A percentile compares a stretch with the other conserved stretches of the same genome.
Evolutionary conservation across 768 basidiomycete species (phyloP).

Genomic region (Leccinum rimulosum): DNA sequence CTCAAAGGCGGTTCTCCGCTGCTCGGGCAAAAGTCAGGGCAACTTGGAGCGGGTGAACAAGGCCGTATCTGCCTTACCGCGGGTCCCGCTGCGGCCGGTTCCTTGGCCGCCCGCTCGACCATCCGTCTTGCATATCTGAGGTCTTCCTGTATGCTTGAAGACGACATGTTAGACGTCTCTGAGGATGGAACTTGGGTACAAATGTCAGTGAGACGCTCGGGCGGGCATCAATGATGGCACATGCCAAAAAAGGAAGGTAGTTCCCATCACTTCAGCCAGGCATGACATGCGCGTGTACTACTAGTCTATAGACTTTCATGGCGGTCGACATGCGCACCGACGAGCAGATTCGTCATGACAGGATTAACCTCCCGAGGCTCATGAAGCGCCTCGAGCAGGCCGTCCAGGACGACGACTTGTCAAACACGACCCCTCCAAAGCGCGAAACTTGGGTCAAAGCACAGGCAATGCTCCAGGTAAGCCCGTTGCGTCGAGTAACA

Average conservation of each 20-base stretch:
- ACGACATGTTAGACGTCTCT: slow-evolving; percentile 16
- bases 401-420: slow-evolving; percentile 37
- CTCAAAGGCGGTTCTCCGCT: slow-evolving; percentile 54
- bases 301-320: too few species aligned
- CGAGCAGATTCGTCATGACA: slow-evolving; percentile 49
- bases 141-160: slow-evolving; percentile 19
- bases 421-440: slow-evolving; percentile 21
- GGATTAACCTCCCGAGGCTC: slow-evolving; percentile 64
- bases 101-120: slow-evolving; percentile 45
- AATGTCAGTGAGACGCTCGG: not conserved
- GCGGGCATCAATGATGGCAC: slow-evolving; percentile 18
- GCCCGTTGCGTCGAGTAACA: slow-evolving; percentile 5
- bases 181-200: not conserved
- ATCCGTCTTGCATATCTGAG: slow-evolving; percentile 28
- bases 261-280: slow-evolving; percentile 17
- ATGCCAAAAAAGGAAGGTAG: slow-evolving; percentile 17
- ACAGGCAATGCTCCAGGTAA: slow-evolving; percentile 55
- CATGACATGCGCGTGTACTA: too few species aligned
- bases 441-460: slow-evolving; percentile 52
- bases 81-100: slow-evolving; percentile 36
- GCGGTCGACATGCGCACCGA: slow-evolving; percentile 25
- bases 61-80: slow-evolving; percentile 33
- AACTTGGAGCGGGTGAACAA: not conserved
- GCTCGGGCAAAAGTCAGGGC: slow-evolving; percentile 10
- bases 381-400: slow-evolving; percentile 60